These are phyloP conservation scores for Dictyostelium intermedium DNA, from an alignment of 78 protist species.

Conservation along the genomic window DNA sequence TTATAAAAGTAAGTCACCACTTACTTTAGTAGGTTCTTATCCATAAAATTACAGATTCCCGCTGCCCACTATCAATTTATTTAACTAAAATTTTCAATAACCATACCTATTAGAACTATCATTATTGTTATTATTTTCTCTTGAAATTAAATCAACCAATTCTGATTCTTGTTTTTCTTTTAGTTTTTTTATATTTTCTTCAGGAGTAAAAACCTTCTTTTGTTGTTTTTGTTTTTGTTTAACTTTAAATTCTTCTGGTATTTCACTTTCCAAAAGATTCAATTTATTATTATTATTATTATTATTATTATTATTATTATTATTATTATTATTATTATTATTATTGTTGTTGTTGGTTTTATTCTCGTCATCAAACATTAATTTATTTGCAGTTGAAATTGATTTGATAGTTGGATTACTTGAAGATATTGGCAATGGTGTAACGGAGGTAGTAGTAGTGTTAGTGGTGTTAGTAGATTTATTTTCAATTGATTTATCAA, in stretches of 20 bases:
- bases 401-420: neutral
- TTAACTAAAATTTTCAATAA: neutral
- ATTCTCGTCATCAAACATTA: neutral
- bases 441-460: neutral
- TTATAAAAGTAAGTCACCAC: no score
- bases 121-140: neutral
- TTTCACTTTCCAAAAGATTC: neutral
- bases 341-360: neutral
- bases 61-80: no score
- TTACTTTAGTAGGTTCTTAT: no score
- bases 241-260: constrained; percentile 20
- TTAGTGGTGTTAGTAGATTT: neutral
- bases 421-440: neutral
- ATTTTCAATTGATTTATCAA: neutral
- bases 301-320: neutral
- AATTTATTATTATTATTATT: neutral
- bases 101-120: constrained; percentile 8
- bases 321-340: neutral
- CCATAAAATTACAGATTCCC: no score
- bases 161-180: constrained; percentile 56
- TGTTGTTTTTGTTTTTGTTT: neutral
- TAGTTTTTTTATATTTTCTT: neutral
- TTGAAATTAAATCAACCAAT: constrained; percentile 16
- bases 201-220: neutral
- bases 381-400: neutral